phyloP scores from a whole-genome alignment of 2,329 filamentous ascomycete genomes.

The Emericellopsis atlantica region DNA sequence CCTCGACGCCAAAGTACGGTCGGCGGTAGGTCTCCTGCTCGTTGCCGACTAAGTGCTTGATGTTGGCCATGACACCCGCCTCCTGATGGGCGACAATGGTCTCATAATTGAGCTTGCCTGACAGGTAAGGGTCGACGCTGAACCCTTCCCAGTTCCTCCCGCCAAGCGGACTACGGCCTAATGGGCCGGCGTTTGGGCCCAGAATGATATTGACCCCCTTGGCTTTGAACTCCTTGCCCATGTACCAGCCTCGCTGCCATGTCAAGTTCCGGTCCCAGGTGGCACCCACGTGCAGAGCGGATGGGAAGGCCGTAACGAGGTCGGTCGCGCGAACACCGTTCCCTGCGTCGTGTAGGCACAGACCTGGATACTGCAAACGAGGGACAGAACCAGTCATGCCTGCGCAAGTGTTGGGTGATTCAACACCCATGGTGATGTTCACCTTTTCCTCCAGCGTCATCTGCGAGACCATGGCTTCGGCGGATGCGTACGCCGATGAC shows the following conservation, averaged over 20 bases:
- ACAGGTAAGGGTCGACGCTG: constrained; percentile 56
- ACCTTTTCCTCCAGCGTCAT: constrained; percentile 57
- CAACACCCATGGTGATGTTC: constrained; percentile 37
- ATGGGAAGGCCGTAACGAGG: constrained; percentile 33
- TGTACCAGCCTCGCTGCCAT: constrained; percentile 33
- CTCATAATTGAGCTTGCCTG: constrained; percentile 58
- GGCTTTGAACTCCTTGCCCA: constrained; percentile 43
- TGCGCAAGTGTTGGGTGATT: constrained; percentile 35
- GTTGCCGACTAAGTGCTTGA: constrained; percentile 52
- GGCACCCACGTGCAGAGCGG: constrained; percentile 32
- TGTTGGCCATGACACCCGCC: constrained; percentile 67
- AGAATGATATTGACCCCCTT: constrained; percentile 56
- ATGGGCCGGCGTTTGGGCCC: constrained; percentile 57
- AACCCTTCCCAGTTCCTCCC: constrained; percentile 70
- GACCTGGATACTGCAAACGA: constrained; percentile 29
- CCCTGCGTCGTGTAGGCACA: constrained; percentile 36
- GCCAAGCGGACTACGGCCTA: constrained; percentile 58
- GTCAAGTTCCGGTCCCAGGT: constrained; percentile 42
- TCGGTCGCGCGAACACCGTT: constrained; percentile 35
- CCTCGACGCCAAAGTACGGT: constrained; percentile 29
- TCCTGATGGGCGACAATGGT: constrained; percentile 66
- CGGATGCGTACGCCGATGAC: constrained; percentile 45
- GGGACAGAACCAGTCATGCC: constrained; percentile 33
- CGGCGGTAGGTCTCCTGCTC: constrained; percentile 44
- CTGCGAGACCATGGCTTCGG: constrained; percentile 40